Percentiles rank a stretch among this genome's conserved stretches.
Evolutionary conservation across 352 stramenopile genomes (phyloP).

Genomic region (Globisporangium middletonii): DNA sequence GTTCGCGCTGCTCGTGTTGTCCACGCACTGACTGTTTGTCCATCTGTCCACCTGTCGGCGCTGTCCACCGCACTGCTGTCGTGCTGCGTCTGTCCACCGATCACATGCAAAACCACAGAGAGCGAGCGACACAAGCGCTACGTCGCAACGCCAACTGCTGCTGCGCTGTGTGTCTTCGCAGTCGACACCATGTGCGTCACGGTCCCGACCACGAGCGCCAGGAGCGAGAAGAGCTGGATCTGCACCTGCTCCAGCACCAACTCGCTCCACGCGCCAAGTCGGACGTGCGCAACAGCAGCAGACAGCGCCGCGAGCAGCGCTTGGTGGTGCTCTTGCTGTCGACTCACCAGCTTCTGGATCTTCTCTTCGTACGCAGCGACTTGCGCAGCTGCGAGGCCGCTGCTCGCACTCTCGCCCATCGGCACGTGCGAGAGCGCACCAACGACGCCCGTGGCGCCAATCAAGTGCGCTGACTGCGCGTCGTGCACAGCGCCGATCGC

Average conservation of each 20-base stretch:
- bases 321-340: neutral
- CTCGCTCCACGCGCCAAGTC: conserved; percentile 3
- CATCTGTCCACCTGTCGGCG: neutral
- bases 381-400: conserved; percentile 36
- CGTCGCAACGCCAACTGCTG: neutral
- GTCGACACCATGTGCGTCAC: neutral
- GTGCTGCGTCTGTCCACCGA: neutral
- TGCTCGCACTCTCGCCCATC: conserved; percentile 20
- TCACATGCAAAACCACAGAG: neutral
- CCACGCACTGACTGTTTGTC: neutral
- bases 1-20: neutral
- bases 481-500: neutral
- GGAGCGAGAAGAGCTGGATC: conserved; percentile 7
- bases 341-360: conserved; percentile 57
- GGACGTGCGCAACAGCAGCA: conserved; percentile 4
- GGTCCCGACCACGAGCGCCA: conserved; percentile 9
- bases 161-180: neutral
- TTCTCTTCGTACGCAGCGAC: conserved; percentile 72
- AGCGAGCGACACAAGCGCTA: neutral
- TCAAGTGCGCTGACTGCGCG: conserved; percentile 1
- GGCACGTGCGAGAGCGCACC: conserved; percentile 8
- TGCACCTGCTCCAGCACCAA: conserved; percentile 3
- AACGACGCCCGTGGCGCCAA: conserved; percentile 1
- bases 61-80: neutral
- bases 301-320: conserved; percentile 6